A percentile compares a stretch with the other conserved stretches of the same genome.
Conservation (phyloP, 2,329 filamentous ascomycete species). For the Corinectria fuckeliana region DNA sequence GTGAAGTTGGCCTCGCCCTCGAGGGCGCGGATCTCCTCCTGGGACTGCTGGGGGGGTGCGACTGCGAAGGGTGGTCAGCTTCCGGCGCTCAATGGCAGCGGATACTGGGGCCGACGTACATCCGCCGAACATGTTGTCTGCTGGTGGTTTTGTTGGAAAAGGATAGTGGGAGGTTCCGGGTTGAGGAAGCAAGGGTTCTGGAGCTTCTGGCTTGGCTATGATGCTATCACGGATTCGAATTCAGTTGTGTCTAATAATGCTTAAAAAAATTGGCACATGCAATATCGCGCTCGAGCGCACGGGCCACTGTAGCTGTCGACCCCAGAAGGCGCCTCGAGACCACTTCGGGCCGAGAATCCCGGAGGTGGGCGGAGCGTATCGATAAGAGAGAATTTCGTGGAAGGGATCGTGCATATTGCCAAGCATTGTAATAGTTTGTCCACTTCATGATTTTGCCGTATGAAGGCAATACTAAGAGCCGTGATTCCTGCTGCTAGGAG, state of each 20-base stretch:
- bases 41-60: slow-evolving; percentile 71
- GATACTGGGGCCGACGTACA: slow-evolving; percentile 51
- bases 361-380: neutral
- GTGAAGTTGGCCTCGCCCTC: slow-evolving; percentile 72
- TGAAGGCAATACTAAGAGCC: no score
- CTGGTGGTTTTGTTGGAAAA: neutral
- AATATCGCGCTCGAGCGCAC: slow-evolving; percentile 7
- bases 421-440: no score
- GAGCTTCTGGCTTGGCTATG: slow-evolving; percentile 23
- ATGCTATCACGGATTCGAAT: slow-evolving; percentile 36
- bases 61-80: slow-evolving; percentile 51
- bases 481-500: no score
- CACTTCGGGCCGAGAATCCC: neutral
- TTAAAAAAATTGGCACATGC: slow-evolving; percentile 29
- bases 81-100: neutral
- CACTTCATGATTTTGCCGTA: no score
- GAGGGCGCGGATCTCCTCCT: slow-evolving; percentile 72
- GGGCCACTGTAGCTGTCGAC: slow-evolving; percentile 17
- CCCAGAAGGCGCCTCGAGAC: neutral
- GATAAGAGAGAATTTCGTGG: no score
- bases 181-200: slow-evolving; percentile 14
- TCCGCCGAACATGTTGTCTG: slow-evolving; percentile 67
- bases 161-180: neutral
- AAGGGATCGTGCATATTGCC: no score
- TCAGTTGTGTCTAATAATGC: slow-evolving; percentile 5